Conservation (phyloP, 192 early-diverging fungal genomes). For the Coemansia erecta region DNA sequence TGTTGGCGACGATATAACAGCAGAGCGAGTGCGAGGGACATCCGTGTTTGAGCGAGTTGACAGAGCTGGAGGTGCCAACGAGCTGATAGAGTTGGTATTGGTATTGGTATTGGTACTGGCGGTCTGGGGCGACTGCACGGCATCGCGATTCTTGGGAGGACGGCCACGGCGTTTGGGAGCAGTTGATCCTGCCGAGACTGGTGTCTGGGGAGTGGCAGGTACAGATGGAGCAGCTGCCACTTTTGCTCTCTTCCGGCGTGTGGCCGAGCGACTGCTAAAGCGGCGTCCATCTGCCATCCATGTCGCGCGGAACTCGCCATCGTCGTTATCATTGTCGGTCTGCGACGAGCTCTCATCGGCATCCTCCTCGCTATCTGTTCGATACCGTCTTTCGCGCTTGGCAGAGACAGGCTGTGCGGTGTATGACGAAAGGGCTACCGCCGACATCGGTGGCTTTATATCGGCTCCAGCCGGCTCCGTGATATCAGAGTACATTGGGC, state of each 20-base stretch:
- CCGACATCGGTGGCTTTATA: not conserved
- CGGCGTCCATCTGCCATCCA: not conserved
- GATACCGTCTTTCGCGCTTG: not conserved
- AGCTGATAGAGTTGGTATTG: too few species aligned
- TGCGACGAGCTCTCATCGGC: not conserved
- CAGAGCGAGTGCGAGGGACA: not conserved
- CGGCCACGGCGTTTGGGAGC: conserved; percentile 5
- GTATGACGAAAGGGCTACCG: not conserved
- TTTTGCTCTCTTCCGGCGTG: conserved; percentile 1
- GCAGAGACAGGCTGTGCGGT: not conserved
- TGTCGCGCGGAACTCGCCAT: conserved; percentile 1
- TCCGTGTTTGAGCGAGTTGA: not conserved
- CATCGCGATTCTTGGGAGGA: conserved; percentile 6
- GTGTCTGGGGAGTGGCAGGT: not conserved
- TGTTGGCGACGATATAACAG: not conserved
- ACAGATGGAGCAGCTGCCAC: not conserved
- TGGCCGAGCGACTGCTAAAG: not conserved
- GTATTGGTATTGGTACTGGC: too few species aligned
- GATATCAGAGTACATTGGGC: too few species aligned
- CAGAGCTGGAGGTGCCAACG: not conserved
- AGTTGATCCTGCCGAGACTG: too few species aligned
- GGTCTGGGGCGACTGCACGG: not conserved
- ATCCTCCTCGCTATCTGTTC: conserved; percentile 12
- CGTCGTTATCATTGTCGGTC: not conserved
- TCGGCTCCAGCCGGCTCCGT: not conserved